Conservation (phyloP, 2,329 filamentous ascomycete genomes). For the Neonectria hederae region DNA sequence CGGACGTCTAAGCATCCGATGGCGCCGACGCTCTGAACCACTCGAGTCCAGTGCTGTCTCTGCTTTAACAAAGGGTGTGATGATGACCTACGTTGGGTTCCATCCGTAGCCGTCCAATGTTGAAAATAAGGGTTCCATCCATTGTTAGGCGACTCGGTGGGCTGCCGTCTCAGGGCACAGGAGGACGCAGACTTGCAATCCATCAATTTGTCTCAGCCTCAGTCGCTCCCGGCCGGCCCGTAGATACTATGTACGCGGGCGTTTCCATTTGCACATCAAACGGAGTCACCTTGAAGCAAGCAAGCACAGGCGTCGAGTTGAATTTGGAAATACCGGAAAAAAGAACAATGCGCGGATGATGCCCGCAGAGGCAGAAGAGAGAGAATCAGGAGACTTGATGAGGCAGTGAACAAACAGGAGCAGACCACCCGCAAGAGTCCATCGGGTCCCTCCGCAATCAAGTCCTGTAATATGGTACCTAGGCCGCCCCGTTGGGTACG, state of each 20-base stretch:
- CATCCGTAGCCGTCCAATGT: neutral
- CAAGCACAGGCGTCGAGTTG: neutral
- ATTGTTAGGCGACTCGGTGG: conserved; percentile 28
- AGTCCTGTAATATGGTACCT: neutral
- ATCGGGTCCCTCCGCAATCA: neutral
- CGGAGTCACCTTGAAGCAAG: neutral
- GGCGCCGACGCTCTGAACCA: conserved; percentile 11
- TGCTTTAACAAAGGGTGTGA: neutral
- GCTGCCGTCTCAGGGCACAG: conserved; percentile 22
- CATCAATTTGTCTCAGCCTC: neutral
- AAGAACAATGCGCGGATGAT: neutral
- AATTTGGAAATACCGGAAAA: neutral
- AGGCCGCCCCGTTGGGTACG: too few species aligned
- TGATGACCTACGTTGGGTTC: neutral
- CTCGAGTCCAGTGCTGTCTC: conserved; percentile 15
- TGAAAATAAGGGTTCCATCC: conserved; percentile 22
- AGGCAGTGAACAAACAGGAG: neutral
- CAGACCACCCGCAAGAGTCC: neutral
- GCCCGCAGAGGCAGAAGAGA: neutral
- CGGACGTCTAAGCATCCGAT: neutral
- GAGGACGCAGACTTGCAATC: neutral
- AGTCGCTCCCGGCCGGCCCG: neutral
- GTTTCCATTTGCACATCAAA: neutral
- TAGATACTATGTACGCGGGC: too few species aligned
- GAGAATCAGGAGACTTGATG: conserved; percentile 14